A percentile compares a stretch with the other conserved stretches of the same genome.
phyloP scores from a whole-genome alignment of 2,329 filamentous ascomycete species.

The Trichoderma aggressivum region DNA sequence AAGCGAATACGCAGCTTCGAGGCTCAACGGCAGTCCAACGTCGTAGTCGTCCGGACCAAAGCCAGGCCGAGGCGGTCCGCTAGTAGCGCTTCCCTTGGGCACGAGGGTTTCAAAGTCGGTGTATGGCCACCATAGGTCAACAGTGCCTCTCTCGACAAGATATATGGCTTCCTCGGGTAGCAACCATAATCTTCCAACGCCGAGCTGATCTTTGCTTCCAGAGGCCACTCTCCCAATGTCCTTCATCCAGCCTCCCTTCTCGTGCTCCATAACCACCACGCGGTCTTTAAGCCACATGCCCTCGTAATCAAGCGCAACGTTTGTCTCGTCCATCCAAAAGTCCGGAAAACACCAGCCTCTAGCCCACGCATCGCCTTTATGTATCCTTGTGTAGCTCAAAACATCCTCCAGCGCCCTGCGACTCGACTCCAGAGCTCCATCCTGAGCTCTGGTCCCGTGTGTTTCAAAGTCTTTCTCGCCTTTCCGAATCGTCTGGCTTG shows the following conservation, averaged over 20 bases:
- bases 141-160: conserved; percentile 77
- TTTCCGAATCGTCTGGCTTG: conserved; percentile 71
- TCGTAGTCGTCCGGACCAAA: conserved; percentile 46
- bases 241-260: conserved; percentile 68
- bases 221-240: conserved; percentile 68
- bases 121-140: conserved; percentile 83
- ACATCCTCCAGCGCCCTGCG: conserved; percentile 87
- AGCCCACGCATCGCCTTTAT: conserved; percentile 62
- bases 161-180: conserved; percentile 90
- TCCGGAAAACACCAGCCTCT: conserved; percentile 73
- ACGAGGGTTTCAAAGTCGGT: conserved; percentile 49
- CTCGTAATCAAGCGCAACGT: conserved; percentile 21
- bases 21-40: conserved; percentile 74
- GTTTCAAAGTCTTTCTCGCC: conserved; percentile 98
- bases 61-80: conserved; percentile 20
- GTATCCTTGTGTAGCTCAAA: conserved; percentile 70
- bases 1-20: conserved; percentile 85
- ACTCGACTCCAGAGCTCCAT: conserved; percentile 72
- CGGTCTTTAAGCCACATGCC: conserved; percentile 41
- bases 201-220: conserved; percentile 52
- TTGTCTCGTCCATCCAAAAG: conserved; percentile 40
- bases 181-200: conserved; percentile 70
- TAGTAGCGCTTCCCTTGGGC: conserved; percentile 32
- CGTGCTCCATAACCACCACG: conserved; percentile 66
- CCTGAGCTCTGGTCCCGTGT: conserved; percentile 81